Percentiles rank a stretch among this genome's conserved stretches.
Evolutionary conservation across 108 stramenopile genomes (phyloP).

Genomic region (Nitzschia putrida): DNA sequence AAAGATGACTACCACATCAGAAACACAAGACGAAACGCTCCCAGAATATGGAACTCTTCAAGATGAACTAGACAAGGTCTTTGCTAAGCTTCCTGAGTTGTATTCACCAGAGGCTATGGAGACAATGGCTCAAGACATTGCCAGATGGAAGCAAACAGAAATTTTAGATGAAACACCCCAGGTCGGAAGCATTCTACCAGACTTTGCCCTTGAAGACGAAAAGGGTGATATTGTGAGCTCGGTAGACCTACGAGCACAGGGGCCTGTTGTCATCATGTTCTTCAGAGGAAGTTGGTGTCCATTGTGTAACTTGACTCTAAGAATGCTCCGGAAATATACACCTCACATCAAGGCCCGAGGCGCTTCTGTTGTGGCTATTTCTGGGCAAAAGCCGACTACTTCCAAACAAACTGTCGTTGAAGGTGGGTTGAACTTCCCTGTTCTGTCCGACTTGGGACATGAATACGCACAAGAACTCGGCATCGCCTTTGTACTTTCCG

Average conservation of each 20-base stretch:
- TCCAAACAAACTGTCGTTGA: neutral
- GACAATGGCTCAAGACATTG: no score
- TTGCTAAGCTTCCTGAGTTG: no score
- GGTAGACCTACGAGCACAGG: conserved; percentile 11
- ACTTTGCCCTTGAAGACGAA: conserved; percentile 23
- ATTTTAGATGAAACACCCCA: conserved; percentile 13
- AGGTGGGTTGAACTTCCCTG: conserved; percentile 24
- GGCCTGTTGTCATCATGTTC: conserved; percentile 24
- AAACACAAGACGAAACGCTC: no score
- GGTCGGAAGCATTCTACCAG: conserved; percentile 15
- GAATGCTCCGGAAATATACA: conserved; percentile 8
- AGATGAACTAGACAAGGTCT: no score
- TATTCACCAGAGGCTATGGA: no score
- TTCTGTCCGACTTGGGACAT: conserved; percentile 15
- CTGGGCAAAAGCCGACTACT: neutral
- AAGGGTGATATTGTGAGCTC: conserved; percentile 16
- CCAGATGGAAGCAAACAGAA: conserved; percentile 4
- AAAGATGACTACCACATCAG: no score
- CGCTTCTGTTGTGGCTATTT: conserved; percentile 22
- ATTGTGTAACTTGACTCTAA: conserved; percentile 14
- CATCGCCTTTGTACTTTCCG: conserved; percentile 9
- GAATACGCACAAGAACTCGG: conserved; percentile 9
- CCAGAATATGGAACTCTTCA: no score
- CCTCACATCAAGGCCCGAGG: conserved; percentile 21
- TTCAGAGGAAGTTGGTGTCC: conserved; percentile 30